phyloP scores from a whole-genome alignment of 306 rosid genomes.

The Pueraria montana region DNA sequence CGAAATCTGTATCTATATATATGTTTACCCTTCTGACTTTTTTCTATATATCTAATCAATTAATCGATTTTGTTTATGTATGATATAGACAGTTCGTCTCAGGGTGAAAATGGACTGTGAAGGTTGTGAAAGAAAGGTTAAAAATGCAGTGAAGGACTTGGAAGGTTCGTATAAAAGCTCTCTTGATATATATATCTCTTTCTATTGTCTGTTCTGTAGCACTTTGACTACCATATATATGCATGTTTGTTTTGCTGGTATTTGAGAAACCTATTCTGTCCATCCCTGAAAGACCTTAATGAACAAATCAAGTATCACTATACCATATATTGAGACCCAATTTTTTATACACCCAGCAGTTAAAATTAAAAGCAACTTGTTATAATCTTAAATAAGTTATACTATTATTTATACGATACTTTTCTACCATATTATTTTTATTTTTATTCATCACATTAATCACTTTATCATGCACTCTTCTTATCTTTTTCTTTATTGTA shows the following conservation, averaged over 20 bases:
- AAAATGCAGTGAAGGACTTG: slow-evolving; percentile 59
- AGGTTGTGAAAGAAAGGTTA: slow-evolving; percentile 81
- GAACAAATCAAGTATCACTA: background rate
- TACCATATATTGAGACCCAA: no score
- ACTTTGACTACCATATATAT: background rate
- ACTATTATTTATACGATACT: background rate
- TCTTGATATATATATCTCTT: background rate
- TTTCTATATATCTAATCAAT: background rate
- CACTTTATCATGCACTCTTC: background rate
- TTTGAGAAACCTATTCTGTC: background rate
- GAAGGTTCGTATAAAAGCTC: slow-evolving; percentile 60
- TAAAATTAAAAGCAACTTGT: background rate
- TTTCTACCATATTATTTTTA: background rate
- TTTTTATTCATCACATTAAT: background rate
- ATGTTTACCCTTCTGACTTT: background rate
- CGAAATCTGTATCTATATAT: background rate
- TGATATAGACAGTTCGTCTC: slow-evolving; percentile 74
- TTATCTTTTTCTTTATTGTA: background rate
- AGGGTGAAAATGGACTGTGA: slow-evolving; percentile 94
- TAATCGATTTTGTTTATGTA: background rate
- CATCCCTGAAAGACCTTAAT: background rate
- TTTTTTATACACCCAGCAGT: no score
- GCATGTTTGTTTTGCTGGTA: background rate
- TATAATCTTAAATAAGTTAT: background rate
- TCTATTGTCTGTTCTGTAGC: background rate